Base-by-base conservation (phyloP, 768 basidiomycete genomes). In the Cyclocybe cylindracea region DNA sequence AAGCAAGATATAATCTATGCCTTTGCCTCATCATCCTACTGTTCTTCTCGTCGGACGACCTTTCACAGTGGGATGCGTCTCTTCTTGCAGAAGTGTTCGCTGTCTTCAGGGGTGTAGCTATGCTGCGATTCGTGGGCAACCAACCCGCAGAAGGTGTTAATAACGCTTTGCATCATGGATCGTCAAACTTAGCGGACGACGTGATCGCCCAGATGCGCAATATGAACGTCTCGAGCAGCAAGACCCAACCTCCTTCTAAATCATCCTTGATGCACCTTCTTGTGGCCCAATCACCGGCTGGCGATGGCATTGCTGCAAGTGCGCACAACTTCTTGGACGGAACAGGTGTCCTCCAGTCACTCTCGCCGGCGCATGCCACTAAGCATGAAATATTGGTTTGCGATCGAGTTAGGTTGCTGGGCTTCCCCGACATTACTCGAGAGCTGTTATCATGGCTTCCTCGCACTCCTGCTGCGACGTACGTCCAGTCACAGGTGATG, bases 371-470 rank as follows among this genome's bases (percentile, higher is more conserved):
- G 0, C 77, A 80, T 55, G 84, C 85, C 9, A 84, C 86, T 6
- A 72, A 79, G 57, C 77, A 74, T 42, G 94, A 96, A 66, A 81
- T 87, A 31, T 60, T 79, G 39, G 85, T 94, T 60, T 90, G 87
- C 61, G 84, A 92, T 55, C 71, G 75, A 29, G 76, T 96, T 40
- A 77, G 89, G 35, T 65, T 71, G 2, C 70, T 89, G 46, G 87
- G 85, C 11, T 86, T 87, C 60, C 73, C 77, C 51, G 76, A 80
- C 51, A 73, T 81, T 34, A 77, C 89, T 1, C 69, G 78, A 44
- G 86, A 88, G 54, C 72, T 90, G 49, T 70, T 91, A 41, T 82
- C 83, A 18, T 89, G 89, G 83, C 78, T 94, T 24, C 93, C 94
- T 9, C 74, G 86, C 42, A 87, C 88, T 11, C 83, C 93, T 24